Conservation (phyloP, 495 filamentous ascomycete genomes). For the Cercophora newfieldiana region DNA sequence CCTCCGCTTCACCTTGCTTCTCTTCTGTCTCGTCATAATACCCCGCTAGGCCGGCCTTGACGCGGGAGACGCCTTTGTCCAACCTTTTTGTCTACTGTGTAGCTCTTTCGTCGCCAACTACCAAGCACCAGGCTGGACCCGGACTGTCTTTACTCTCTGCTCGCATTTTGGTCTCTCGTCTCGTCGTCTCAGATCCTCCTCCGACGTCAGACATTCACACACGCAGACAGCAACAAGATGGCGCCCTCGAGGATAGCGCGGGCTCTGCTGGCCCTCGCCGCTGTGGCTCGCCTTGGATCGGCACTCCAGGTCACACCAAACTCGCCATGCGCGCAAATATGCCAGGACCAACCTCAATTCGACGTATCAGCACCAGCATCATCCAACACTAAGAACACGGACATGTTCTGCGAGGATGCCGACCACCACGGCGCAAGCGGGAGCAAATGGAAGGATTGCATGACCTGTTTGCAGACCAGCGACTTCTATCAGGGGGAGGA, state of each 20-base stretch:
- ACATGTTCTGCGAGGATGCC: slow-evolving; percentile 49
- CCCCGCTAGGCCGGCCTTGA: slow-evolving; percentile 12
- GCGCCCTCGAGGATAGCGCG: slow-evolving; percentile 14
- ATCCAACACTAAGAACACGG: slow-evolving; percentile 43
- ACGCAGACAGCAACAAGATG: slow-evolving; percentile 18
- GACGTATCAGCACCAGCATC: slow-evolving; percentile 47
- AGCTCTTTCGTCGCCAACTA: slow-evolving; percentile 8
- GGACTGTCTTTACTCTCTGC: slow-evolving; percentile 13
- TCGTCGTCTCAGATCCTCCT: no score
- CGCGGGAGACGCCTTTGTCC: slow-evolving; percentile 6
- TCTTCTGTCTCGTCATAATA: slow-evolving; percentile 3
- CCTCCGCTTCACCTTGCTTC: background rate
- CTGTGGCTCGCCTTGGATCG: slow-evolving; percentile 26
- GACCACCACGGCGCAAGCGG: slow-evolving; percentile 38
- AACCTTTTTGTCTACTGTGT: slow-evolving; percentile 16
- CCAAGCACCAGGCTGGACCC: slow-evolving; percentile 26
- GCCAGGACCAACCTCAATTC: slow-evolving; percentile 39
- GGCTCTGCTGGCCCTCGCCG: slow-evolving; percentile 23
- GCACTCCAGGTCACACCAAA: slow-evolving; percentile 52
- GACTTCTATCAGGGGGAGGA: slow-evolving; percentile 42
- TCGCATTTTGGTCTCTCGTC: no score
- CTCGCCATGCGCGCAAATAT: slow-evolving; percentile 51
- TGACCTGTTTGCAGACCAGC: slow-evolving; percentile 54
- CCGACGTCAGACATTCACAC: no score
- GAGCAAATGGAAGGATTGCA: slow-evolving; percentile 49